Evolutionary conservation across 176 grass and related monocot species (phyloP).

Genomic region (Puya raimondii): DNA sequence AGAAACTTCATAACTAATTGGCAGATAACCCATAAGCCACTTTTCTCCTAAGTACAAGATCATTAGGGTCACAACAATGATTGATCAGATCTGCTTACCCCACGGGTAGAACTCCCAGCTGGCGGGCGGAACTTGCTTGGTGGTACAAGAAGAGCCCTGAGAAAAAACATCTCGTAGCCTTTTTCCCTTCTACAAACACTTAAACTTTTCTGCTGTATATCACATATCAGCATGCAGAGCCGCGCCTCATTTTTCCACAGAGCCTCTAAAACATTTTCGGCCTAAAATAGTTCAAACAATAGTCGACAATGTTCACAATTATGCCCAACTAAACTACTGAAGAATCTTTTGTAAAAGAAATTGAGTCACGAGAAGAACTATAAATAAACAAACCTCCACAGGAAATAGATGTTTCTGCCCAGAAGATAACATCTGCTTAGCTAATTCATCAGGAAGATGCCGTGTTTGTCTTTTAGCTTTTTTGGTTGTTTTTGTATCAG

Average conservation of each 20-base stretch:
- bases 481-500: conserved; percentile 16
- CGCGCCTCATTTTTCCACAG: conserved; percentile 71
- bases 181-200: conserved; percentile 38
- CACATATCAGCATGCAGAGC: conserved; percentile 63
- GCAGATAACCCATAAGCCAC: too few species aligned
- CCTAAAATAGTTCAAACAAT: conserved; percentile 38
- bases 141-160: conserved; percentile 70
- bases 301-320: conserved; percentile 5
- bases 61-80: not conserved
- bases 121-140: conserved; percentile 82
- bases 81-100: conserved; percentile 35
- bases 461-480: conserved; percentile 20
- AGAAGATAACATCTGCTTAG: conserved; percentile 43
- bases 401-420: conserved; percentile 61
- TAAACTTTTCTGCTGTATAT: conserved; percentile 59
- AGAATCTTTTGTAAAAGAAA: not conserved
- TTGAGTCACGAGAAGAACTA: not conserved
- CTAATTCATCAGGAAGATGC: conserved; percentile 35
- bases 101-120: conserved; percentile 34
- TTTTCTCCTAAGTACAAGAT: not conserved
- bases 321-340: too few species aligned
- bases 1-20: too few species aligned
- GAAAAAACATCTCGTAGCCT: conserved; percentile 79
- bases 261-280: conserved; percentile 61
- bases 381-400: conserved; percentile 40